Evolutionary conservation across 257 asterid genomes (phyloP).

Genomic region (Nicotiana obtusifolia): DNA sequence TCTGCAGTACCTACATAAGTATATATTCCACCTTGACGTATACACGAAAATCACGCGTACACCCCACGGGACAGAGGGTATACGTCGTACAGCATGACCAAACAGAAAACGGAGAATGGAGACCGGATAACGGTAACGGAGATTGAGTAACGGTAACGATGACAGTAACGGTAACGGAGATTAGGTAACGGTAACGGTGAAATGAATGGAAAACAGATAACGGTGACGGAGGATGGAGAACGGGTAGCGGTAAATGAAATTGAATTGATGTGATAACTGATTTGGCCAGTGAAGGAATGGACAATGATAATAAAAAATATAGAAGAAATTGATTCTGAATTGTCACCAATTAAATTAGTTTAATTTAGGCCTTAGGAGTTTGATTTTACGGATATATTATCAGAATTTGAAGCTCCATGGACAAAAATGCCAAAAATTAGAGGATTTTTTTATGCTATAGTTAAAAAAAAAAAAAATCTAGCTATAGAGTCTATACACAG

Average conservation of each 20-base stretch:
- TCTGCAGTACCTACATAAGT: no score
- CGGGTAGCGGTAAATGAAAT: no score
- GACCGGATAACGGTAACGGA: background rate
- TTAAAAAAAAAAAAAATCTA: background rate
- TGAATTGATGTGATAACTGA: background rate
- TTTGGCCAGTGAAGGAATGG: background rate
- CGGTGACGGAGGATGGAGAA: background rate
- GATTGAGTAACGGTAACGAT: no score
- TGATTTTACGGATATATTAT: background rate
- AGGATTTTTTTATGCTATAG: background rate
- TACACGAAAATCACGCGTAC: background rate
- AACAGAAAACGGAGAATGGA: background rate
- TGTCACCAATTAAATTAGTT: background rate
- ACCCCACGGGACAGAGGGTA: background rate
- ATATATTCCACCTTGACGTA: no score
- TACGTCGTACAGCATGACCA: background rate
- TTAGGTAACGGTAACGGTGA: background rate
- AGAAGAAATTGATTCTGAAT: background rate
- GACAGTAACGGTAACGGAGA: no score
- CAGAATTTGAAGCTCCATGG: background rate
- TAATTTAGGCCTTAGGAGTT: background rate
- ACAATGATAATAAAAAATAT: background rate
- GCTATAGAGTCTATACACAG: conserved; percentile 1
- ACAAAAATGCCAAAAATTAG: background rate
- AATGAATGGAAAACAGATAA: background rate